Evolutionary conservation across 2,329 filamentous ascomycete genomes (phyloP).

Genomic region (Atkinsonella hypoxylon): DNA sequence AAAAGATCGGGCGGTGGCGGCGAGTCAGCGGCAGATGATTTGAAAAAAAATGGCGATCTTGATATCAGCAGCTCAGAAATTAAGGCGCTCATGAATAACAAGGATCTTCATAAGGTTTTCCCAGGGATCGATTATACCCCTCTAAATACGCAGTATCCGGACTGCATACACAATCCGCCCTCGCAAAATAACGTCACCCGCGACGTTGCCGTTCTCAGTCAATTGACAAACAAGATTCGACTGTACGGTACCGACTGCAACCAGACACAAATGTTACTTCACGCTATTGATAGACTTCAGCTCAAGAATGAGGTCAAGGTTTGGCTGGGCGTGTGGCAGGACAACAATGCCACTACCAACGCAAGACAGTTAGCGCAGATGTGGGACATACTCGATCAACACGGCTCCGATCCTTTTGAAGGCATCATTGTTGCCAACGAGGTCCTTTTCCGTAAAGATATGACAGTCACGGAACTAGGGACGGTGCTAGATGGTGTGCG

Average conservation of each 20-base stretch:
- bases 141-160: conserved; percentile 79
- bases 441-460: conserved; percentile 64
- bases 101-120: conserved; percentile 80
- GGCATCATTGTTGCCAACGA: conserved; percentile 76
- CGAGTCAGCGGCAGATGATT: conserved; percentile 47
- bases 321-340: conserved; percentile 93
- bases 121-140: conserved; percentile 94
- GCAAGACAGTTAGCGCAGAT: conserved; percentile 70
- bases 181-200: conserved; percentile 92
- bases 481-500: conserved; percentile 55
- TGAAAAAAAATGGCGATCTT: conserved; percentile 54
- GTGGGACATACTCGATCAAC: conserved; percentile 66
- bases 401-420: conserved; percentile 59
- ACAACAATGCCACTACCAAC: conserved; percentile 73
- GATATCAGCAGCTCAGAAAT: conserved; percentile 67
- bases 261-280: conserved; percentile 86
- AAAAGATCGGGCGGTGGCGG: conserved; percentile 18
- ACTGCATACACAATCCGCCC: conserved; percentile 63
- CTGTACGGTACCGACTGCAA: conserved; percentile 96
- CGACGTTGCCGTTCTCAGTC: conserved; percentile 79
- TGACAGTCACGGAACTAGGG: conserved; percentile 53
- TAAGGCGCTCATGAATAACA: conserved; percentile 68
- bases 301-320: conserved; percentile 66
- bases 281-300: conserved; percentile 64
- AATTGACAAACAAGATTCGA: conserved; percentile 77